phyloP scores from a whole-genome alignment of 1,139 yeast species.

The Taphrina wiesneri region DNA sequence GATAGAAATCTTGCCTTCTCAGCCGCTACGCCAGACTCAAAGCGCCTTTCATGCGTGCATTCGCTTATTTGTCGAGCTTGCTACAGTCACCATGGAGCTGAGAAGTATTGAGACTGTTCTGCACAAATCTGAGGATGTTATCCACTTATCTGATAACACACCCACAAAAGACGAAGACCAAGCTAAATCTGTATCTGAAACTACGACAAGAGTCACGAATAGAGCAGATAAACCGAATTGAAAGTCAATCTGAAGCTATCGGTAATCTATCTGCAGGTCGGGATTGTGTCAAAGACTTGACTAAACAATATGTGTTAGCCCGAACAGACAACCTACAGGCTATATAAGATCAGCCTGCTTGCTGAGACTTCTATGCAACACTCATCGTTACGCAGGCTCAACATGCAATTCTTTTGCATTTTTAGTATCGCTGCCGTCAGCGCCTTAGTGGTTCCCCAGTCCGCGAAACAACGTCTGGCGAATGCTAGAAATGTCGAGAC shows the following conservation, averaged over 20 bases:
- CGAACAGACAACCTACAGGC: background rate
- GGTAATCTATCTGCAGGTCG: background rate
- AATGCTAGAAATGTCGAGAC: background rate
- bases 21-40: slow-evolving; percentile 3
- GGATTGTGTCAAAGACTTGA: background rate
- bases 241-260: background rate
- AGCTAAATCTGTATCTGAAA: background rate
- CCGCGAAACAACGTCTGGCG: background rate
- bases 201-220: background rate
- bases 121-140: background rate
- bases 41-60: background rate
- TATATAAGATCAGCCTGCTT: background rate
- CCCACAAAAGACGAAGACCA: background rate
- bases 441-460: background rate
- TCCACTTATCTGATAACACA: background rate
- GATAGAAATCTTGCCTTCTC: slow-evolving; percentile 8
- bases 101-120: background rate
- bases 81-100: background rate
- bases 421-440: background rate
- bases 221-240: background rate
- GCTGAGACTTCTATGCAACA: background rate
- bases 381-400: background rate
- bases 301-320: background rate
- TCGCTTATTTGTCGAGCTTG: background rate
- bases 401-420: background rate